Base-by-base conservation (phyloP, 495 filamentous ascomycete genomes). In the Podospora fimiseda region DNA sequence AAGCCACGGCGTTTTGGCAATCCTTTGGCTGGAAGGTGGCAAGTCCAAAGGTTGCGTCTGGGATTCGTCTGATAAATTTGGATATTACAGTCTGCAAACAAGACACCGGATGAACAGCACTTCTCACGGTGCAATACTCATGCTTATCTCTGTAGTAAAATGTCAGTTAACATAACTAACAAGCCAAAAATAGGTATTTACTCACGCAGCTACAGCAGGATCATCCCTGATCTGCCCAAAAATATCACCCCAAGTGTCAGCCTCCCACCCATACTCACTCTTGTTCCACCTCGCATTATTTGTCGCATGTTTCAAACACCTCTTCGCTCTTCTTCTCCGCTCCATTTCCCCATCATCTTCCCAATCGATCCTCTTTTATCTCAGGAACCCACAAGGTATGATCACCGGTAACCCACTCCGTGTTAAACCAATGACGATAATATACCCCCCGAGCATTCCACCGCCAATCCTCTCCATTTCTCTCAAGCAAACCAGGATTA, bases 141-240 rank as follows among this genome's bases (percentile, higher is more conserved):
- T 27, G 43, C 20, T 46, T 46, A 15, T 46, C 18, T n/a, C 43
- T 46, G 8, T 21, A 13, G n/a, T n/a, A 46, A 46, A 24, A 3
- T 43, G 41, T 43, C 16, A 43, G 41, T 43, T n/a, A n/a, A n/a
- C n/a, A n/a, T n/a, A n/a, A n/a, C n/a, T n/a, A n/a, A n/a, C n/a
- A n/a, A n/a, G n/a, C n/a, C n/a, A n/a, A n/a, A n/a, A n/a, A n/a
- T n/a, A n/a, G n/a, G n/a, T n/a, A n/a, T n/a, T n/a, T 11, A 11
- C 43, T 21, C 22, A 46, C 43, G 22, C 43, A 8, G 18, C 20
- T 1, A 46, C n/a, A 13, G 30, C 9, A 2, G 18, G 43, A 46
- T 46, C 43, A 13, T 46, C 43, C 21, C 43, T 46, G 20, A 46
- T 46, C 43, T 20, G 43, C 7, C 43, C 43, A 46, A 46, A 46